A percentile compares a stretch with the other conserved stretches of the same genome.
Conservation (phyloP, 495 filamentous ascomycete species). For the Podospora bellae-mahoneyi region DNA sequence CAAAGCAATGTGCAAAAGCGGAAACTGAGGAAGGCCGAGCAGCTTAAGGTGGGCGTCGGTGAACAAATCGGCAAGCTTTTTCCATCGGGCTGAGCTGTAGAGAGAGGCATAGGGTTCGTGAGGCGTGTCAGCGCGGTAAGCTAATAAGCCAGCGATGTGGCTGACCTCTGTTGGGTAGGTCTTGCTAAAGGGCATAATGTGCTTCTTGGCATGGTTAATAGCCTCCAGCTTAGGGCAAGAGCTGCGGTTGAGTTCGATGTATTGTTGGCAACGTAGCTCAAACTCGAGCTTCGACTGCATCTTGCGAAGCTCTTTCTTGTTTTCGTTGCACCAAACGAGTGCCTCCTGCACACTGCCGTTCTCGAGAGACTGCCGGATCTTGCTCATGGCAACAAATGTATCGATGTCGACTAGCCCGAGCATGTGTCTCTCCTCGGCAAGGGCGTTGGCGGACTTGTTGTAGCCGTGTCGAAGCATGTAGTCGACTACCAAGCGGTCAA, state of each 20-base stretch:
- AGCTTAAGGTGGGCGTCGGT: constrained; percentile 81
- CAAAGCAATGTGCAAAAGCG: constrained; percentile 87
- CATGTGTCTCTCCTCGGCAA: constrained; percentile 66
- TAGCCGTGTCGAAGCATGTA: constrained; percentile 85
- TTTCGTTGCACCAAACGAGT: constrained; percentile 85
- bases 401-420: constrained; percentile 79
- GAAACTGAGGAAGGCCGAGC: constrained; percentile 74
- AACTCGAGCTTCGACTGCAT: constrained; percentile 89
- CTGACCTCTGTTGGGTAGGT: constrained; percentile 65
- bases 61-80: constrained; percentile 74
- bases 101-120: constrained; percentile 48
- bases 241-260: constrained; percentile 79
- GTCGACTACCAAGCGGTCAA: constrained; percentile 85
- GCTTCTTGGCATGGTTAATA: constrained; percentile 76
- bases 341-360: constrained; percentile 71
- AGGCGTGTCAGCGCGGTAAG: constrained; percentile 59
- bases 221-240: constrained; percentile 61
- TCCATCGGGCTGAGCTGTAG: constrained; percentile 71
- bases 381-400: constrained; percentile 79
- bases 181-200: constrained; percentile 63
- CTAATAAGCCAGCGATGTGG: constrained; percentile 76
- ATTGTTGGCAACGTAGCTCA: constrained; percentile 91
- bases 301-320: constrained; percentile 81
- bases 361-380: constrained; percentile 67
- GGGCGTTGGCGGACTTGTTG: constrained; percentile 65